A percentile compares a stretch with the other conserved stretches of the same genome.
Conservation (phyloP, 345 rosid species). For the Arabidopsis suecica region DNA sequence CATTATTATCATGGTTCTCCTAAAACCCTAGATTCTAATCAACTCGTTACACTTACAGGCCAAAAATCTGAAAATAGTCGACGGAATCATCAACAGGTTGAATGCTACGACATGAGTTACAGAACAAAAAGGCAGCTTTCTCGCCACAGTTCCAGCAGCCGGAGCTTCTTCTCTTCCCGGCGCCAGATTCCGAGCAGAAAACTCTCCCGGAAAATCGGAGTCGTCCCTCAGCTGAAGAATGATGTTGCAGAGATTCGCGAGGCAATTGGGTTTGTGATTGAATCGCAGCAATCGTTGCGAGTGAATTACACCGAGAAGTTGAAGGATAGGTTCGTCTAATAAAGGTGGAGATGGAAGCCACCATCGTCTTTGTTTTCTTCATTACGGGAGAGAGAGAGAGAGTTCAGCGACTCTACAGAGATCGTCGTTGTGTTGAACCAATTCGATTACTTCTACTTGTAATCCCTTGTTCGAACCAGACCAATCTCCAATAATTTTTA, state of each 20-base stretch:
- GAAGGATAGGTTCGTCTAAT: constrained; percentile 39
- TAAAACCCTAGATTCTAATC: constrained; percentile 9
- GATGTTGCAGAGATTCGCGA: constrained; percentile 39
- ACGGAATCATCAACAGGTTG: constrained; percentile 83
- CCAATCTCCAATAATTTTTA: too few relatives aligned
- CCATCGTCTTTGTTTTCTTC: constrained; percentile 53
- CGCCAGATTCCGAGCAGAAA: constrained; percentile 49
- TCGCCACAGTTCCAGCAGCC: constrained; percentile 81
- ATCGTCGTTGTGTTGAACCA: too few relatives aligned
- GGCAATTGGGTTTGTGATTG: constrained; percentile 25
- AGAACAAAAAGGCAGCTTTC: constrained; percentile 60
- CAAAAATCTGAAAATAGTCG: constrained; percentile 80
- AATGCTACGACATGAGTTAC: constrained; percentile 70
- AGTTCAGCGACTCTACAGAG: too few relatives aligned
- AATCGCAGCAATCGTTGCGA: constrained; percentile 23
- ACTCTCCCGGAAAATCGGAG: constrained; percentile 40
- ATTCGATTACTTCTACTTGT: not conserved
- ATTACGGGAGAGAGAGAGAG: constrained; percentile 17
- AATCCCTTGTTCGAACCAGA: too few relatives aligned
- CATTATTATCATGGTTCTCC: too few relatives aligned
- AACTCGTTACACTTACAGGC: constrained; percentile 57
- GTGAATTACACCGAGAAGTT: constrained; percentile 16
- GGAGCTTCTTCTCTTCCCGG: constrained; percentile 10
- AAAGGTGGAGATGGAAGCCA: constrained; percentile 46
- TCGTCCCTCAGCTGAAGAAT: constrained; percentile 15